phyloP scores from a whole-genome alignment of 148 eudicot genomes.

The Vaccinium macrocarpon region DNA sequence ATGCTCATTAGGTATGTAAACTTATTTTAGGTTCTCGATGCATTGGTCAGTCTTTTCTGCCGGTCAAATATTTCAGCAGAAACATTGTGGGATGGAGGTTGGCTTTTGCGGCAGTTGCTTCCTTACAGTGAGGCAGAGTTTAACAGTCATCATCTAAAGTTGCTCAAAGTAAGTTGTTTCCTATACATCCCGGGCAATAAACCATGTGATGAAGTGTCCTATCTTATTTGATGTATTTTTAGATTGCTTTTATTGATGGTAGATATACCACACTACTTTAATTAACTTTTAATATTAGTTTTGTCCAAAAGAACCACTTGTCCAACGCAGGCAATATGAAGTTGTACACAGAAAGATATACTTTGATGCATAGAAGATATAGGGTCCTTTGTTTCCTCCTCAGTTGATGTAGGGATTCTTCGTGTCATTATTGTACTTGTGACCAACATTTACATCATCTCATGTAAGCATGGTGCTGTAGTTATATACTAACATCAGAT shows the following conservation, averaged over 20 bases:
- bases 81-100: constrained; percentile 91
- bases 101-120: constrained; percentile 97
- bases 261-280: background rate
- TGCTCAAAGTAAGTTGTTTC: constrained; percentile 58
- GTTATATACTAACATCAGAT: background rate
- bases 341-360: background rate
- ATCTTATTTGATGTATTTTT: background rate
- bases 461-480: background rate
- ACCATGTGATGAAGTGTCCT: background rate
- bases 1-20: constrained; percentile 14
- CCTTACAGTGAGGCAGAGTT: constrained; percentile 84
- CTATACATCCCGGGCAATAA: background rate
- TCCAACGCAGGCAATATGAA: constrained; percentile 3
- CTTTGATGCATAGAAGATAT: background rate
- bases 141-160: constrained; percentile 57
- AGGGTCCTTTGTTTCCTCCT: background rate
- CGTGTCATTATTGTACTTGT: background rate
- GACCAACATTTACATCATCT: background rate
- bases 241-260: background rate
- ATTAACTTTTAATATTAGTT: background rate
- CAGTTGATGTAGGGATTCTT: background rate
- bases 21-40: constrained; percentile 80
- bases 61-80: constrained; percentile 82
- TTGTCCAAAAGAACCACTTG: background rate
- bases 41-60: constrained; percentile 85